Base-by-base conservation (phyloP, 371 early-diverging fungal genomes). In the Thermomucor indicae-seudaticae region DNA sequence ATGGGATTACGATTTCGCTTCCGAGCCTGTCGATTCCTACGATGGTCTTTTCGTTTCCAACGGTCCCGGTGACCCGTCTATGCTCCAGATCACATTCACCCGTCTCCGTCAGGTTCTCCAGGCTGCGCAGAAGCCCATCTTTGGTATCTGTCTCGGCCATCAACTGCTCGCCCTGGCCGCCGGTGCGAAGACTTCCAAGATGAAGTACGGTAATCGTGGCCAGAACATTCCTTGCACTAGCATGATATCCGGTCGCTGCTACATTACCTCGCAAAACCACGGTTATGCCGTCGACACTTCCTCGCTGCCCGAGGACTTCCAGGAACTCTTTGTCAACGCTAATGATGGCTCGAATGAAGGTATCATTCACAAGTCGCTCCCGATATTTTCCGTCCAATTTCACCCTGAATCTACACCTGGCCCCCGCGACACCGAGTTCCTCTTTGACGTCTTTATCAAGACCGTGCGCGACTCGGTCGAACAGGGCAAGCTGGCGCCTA, bases 311-410 rank as follows among this genome's bases (percentile, higher is more conserved):
- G 62, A 67, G 3, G 84, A 78, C 28, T 92, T 89, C 82, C 76
- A 83, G 65, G 95, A 94, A 67, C 83, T 91, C 40, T 97, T 96
- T 72, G 89, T 94, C 53, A 97, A 97, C 57, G 97, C 97, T 60
- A 97, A 97, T 69, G 98, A 97, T 68, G 91, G 90, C 3, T 92
- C 95, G 27, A 97, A 97, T 82, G 98, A 97, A 74, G 98, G 98
- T 60, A 92, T 96, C 55, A 83, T 88, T 65, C 93, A 95, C 80
- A 83, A 74, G 53, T 67, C 80, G 2, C 63, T 92, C 30, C 98
- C 98, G 24, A 91, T 86, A 74, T 96, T 94, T 73, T 91, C 93
- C 40, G 98, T 97, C 6, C 98, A 97, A 72, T 97, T 97, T 86
- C 98, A 97, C 75, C 98, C 98, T 35, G 98, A 97, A 69, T 87